Percentiles rank a stretch among this genome's conserved stretches.
These are phyloP conservation scores for Linnemannia hyalina DNA, from an alignment of 192 early-diverging fungal species.

Conservation along the genomic window DNA sequence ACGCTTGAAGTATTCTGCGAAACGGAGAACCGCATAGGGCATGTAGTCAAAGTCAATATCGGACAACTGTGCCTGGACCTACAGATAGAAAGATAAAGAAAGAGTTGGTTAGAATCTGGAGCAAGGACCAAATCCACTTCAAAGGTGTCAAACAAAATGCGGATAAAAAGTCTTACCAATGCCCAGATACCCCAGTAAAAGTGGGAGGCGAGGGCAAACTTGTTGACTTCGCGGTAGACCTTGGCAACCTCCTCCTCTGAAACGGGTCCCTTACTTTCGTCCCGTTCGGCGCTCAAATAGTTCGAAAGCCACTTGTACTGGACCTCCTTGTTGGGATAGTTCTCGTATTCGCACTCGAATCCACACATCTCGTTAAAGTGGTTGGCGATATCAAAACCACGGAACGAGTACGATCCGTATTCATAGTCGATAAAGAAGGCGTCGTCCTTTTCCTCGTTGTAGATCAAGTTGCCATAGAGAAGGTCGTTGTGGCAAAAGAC, in stretches of 20 bases:
- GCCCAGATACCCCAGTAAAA: conserved; percentile 93
- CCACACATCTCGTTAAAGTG: conserved; percentile 92
- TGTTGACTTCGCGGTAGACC: conserved; percentile 83
- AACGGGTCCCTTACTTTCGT: conserved; percentile 40
- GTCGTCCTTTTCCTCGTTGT: conserved; percentile 67
- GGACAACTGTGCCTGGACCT: conserved; percentile 84
- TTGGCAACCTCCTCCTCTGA: conserved; percentile 65
- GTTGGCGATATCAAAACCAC: conserved; percentile 96
- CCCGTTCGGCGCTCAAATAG: conserved; percentile 71
- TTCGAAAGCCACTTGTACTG: conserved; percentile 83
- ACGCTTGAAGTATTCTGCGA: conserved; percentile 81
- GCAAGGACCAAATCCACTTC: neutral
- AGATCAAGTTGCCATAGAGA: conserved; percentile 92
- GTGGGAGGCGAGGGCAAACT: conserved; percentile 91
- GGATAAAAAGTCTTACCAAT: conserved; percentile 57
- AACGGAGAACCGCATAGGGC: conserved; percentile 85
- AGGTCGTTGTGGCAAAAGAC: conserved; percentile 96
- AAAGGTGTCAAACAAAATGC: neutral
- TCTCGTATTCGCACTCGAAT: conserved; percentile 94
- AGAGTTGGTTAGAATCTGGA: neutral
- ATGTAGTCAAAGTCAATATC: conserved; percentile 98
- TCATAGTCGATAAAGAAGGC: conserved; percentile 95
- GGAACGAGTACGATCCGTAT: conserved; percentile 86
- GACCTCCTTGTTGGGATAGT: conserved; percentile 79
- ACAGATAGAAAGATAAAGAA: neutral